Evolutionary conservation across 176 grass and related monocot genomes (phyloP).

Genomic region (Cenchrus purpureus): DNA sequence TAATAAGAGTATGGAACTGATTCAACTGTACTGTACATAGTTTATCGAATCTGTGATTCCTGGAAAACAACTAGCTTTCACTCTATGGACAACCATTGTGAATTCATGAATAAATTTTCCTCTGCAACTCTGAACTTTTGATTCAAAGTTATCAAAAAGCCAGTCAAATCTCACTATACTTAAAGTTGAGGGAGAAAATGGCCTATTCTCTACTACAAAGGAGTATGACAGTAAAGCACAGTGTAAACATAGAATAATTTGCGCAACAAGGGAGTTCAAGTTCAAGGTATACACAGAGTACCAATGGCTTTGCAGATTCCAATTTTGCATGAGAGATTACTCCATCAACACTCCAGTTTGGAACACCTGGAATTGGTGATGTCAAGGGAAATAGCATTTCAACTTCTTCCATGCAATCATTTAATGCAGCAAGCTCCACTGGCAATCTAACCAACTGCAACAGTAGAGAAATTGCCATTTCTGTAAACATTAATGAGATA

Average conservation of each 20-base stretch:
- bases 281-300: not conserved
- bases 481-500: not conserved
- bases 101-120: not conserved
- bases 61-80: not conserved
- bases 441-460: not conserved
- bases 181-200: not conserved
- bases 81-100: not conserved
- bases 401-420: constrained; percentile 3
- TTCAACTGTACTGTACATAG: not conserved
- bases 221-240: not conserved
- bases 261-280: not conserved
- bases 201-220: not conserved
- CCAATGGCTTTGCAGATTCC: not conserved
- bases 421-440: constrained; percentile 12
- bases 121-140: not conserved
- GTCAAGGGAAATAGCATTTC: constrained; percentile 33
- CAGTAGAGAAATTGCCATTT: not conserved
- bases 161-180: not conserved
- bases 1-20: not conserved
- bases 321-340: constrained; percentile 27
- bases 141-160: not conserved
- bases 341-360: constrained; percentile 38
- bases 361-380: constrained; percentile 22
- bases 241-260: not conserved
- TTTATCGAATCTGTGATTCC: not conserved